Percentiles rank a stretch among this genome's conserved stretches.
Conservation (phyloP, 495 filamentous ascomycete genomes). For the Penicillium soppii region DNA sequence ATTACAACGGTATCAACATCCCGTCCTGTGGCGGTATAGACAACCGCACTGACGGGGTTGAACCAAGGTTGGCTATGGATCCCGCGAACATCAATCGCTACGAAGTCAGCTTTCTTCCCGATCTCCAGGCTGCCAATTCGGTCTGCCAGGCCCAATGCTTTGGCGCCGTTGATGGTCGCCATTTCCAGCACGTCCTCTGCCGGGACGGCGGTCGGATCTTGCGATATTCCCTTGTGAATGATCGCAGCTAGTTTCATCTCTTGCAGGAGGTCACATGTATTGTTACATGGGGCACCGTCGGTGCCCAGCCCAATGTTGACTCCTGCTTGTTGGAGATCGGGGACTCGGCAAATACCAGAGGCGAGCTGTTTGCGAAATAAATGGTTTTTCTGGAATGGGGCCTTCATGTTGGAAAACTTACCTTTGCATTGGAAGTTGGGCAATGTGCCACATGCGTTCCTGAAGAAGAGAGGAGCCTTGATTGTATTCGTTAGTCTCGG, state of each 20-base stretch:
- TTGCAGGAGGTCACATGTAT: conserved; percentile 49
- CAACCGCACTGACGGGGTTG: conserved; percentile 45
- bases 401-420: background rate
- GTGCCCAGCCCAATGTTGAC: conserved; percentile 48
- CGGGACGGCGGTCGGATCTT: conserved; percentile 45
- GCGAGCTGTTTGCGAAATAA: conserved; percentile 30
- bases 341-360: conserved; percentile 48
- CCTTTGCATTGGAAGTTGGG: conserved; percentile 48
- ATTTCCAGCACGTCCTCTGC: conserved; percentile 52
- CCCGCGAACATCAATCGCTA: conserved; percentile 42
- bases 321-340: conserved; percentile 30
- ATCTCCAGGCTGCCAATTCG: conserved; percentile 50
- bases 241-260: conserved; percentile 54
- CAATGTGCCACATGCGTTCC: conserved; percentile 49
- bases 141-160: conserved; percentile 46
- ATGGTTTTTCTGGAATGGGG: background rate
- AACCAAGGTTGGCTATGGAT: conserved; percentile 36
- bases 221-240: conserved; percentile 47
- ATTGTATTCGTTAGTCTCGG: background rate
- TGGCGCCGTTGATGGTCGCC: conserved; percentile 52
- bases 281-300: conserved; percentile 53
- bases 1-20: conserved; percentile 51
- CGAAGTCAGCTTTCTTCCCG: conserved; percentile 57
- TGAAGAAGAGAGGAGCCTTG: conserved; percentile 30
- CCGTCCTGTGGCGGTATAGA: conserved; percentile 47